Base-by-base conservation (phyloP, 139 green algal genomes). In the Pleodorina starrii region DNA sequence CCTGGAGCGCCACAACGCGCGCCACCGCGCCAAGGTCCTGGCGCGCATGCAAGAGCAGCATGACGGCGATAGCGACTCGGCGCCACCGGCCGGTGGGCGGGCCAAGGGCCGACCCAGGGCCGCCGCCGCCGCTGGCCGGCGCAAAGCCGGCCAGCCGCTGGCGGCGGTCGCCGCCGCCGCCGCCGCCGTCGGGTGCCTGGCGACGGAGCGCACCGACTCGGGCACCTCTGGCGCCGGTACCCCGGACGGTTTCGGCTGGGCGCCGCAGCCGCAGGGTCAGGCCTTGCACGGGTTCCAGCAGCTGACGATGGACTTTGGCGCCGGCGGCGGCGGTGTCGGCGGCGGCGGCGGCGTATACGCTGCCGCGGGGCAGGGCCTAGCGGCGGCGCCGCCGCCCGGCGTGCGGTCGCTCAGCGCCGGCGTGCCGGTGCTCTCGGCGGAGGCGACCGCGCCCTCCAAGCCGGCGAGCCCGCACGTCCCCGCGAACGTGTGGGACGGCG, bases 11-110 rank as follows among this genome's bases (percentile, higher is more conserved):
- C 82, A 88, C 66, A 88, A 88, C 66, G 82, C 82, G 5, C 82
- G 82, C 44, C 82, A 88, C 82, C 82, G 82, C 82, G 82, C 63
- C 23, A 88, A 88, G 43, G 60, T 87, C 36, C 38, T 60, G n/a
- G 51, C 81, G 14, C 60, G 60, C 43, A 63, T 59, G 60, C 36
- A 51, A 29, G 42, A 51, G 51, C 32, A 38, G 7, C 11, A 87
- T 14, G 48, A 40, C 76, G 46, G 48, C 29, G 76, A 69, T 14
- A 35, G 40, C 0, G 72, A 80, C 72, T 54, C 72, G 74, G 42
- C 10, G n/a, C 7, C n/a, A n/a, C n/a, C n/a, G n/a, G n/a, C 32
- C 25, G 35, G 48, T 32, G 21, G 19, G n/a, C 14, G 50, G 36
- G 32, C 48, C 35, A 73, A 25, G 12, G 54, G 29, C 36, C 27